These are phyloP conservation scores for Cucumis cinereus DNA, from an alignment of 306 rosid species.

Conservation along the genomic window DNA sequence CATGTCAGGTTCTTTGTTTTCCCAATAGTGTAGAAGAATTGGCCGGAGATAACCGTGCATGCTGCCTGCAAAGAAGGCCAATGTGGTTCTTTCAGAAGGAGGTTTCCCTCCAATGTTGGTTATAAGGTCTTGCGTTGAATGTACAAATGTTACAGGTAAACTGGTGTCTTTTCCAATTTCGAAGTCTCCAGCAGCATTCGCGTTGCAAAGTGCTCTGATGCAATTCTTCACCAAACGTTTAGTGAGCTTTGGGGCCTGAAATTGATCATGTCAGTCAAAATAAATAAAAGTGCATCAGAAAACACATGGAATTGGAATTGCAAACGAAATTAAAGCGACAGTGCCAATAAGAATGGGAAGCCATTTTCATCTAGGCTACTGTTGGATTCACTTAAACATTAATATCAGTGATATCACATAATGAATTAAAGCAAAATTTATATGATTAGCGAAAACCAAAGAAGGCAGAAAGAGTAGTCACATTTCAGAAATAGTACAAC, in stretches of 20 bases:
- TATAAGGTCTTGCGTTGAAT: constrained; percentile 37
- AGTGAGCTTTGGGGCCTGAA: constrained; percentile 64
- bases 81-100: constrained; percentile 44
- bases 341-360: background rate
- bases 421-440: background rate
- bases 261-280: constrained; percentile 3
- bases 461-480: background rate
- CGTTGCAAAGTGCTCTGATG: constrained; percentile 70
- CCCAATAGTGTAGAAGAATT: constrained; percentile 57
- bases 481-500: background rate
- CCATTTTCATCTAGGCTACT: constrained; percentile 1
- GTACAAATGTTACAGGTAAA: constrained; percentile 64
- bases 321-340: background rate
- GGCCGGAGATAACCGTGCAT: constrained; percentile 81
- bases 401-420: background rate
- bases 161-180: constrained; percentile 63
- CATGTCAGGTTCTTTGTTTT: constrained; percentile 60
- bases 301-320: background rate
- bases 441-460: background rate
- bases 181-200: constrained; percentile 54
- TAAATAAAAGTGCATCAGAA: background rate
- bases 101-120: constrained; percentile 37
- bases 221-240: constrained; percentile 41
- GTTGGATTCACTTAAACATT: background rate
- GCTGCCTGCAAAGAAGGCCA: constrained; percentile 74